phyloP scores from a whole-genome alignment of 2,329 filamentous ascomycete genomes.

The Cercospora berteroae region DNA sequence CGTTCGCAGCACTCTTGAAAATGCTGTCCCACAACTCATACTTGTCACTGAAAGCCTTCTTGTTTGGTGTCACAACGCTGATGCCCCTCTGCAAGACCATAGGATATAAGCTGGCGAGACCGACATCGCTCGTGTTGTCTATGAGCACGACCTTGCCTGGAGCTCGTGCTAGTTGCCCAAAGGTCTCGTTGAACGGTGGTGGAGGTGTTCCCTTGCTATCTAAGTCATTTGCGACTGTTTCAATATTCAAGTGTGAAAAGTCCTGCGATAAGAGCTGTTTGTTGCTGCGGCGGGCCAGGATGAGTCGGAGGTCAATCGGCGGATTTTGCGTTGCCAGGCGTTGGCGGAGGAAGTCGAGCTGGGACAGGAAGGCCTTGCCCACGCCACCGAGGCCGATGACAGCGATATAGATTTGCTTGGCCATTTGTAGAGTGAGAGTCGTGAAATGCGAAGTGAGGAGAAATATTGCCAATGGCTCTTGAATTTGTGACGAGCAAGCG shows the following conservation, averaged over 20 bases:
- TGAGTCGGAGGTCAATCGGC: slow-evolving; percentile 68
- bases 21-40: slow-evolving; percentile 84
- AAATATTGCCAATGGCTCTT: slow-evolving; percentile 8
- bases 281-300: slow-evolving; percentile 82
- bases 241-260: slow-evolving; percentile 66
- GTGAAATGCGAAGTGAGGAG: background rate
- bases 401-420: slow-evolving; percentile 43
- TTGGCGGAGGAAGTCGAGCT: slow-evolving; percentile 19
- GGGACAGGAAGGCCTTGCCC: slow-evolving; percentile 60
- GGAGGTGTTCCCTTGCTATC: slow-evolving; percentile 63
- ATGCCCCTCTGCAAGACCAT: slow-evolving; percentile 76
- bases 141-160: slow-evolving; percentile 79
- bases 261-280: slow-evolving; percentile 74
- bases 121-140: slow-evolving; percentile 92
- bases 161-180: slow-evolving; percentile 73
- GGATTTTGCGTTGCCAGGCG: slow-evolving; percentile 52
- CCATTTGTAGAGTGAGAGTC: background rate
- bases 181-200: slow-evolving; percentile 66
- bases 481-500: background rate
- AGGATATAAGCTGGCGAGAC: slow-evolving; percentile 80
- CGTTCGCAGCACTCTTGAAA: slow-evolving; percentile 68
- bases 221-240: slow-evolving; percentile 61
- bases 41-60: slow-evolving; percentile 89
- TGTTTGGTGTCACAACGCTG: slow-evolving; percentile 93
- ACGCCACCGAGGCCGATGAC: slow-evolving; percentile 77